A percentile compares a stretch with the other conserved stretches of the same genome.
Evolutionary conservation across 2,329 filamentous ascomycete species (phyloP).

Genomic region (Fusarium buharicum): DNA sequence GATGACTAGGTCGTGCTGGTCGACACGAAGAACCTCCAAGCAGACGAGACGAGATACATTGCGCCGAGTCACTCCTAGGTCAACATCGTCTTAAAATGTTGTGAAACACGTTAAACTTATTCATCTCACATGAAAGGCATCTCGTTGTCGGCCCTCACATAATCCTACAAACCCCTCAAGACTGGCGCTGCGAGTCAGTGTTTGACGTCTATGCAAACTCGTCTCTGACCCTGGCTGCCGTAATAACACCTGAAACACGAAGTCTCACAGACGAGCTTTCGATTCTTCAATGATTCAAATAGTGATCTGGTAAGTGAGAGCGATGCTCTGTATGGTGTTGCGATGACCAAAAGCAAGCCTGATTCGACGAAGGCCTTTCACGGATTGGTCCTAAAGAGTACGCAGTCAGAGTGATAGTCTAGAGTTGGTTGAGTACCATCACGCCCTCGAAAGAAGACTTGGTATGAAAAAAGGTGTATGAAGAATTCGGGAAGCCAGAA

Average conservation of each 20-base stretch:
- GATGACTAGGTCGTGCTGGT: neutral
- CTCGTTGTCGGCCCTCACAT: neutral
- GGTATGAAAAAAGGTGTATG: neutral
- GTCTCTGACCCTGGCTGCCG: neutral
- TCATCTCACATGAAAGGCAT: neutral
- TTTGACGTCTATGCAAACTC: conserved; percentile 5
- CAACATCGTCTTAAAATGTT: neutral
- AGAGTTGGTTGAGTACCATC: neutral
- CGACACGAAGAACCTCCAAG: neutral
- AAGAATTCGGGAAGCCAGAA: neutral
- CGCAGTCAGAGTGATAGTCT: neutral
- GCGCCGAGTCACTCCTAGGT: neutral
- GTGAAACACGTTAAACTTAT: neutral
- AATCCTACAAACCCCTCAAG: neutral
- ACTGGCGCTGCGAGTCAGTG: conserved; percentile 5
- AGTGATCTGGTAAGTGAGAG: neutral
- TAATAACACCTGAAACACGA: neutral
- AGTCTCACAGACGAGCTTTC: neutral
- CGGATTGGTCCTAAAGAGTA: neutral
- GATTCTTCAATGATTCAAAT: neutral
- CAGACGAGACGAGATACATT: neutral
- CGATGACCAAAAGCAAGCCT: neutral
- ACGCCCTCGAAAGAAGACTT: neutral
- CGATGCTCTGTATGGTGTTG: neutral
- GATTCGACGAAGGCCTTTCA: neutral